Evolutionary conservation across 2,329 filamentous ascomycete species (phyloP), one percentile per base, ranked within the genome.

Genomic region (Thielaviopsis ethacetica): DNA sequence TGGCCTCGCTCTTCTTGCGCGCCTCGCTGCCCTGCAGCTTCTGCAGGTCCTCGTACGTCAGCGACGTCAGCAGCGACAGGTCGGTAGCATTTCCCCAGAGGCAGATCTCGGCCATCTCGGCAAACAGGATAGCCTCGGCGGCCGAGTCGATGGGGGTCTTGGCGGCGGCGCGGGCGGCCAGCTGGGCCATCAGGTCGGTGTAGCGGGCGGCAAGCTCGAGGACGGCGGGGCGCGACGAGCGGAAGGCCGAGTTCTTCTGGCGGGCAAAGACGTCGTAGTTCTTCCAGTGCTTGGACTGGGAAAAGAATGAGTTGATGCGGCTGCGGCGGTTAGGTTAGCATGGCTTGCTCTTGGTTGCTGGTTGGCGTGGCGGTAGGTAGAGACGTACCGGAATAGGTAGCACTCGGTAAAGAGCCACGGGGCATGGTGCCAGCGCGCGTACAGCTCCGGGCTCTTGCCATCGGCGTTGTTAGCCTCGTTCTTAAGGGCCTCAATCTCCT

Each of bases 11-110:
- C 1, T 80, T 82, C 70, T 95, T 94, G 63, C 91, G 81, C 13
- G 91, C 90, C 66, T 91, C 79, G 7, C 87, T 84, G 17, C 91
- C 91, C 74, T 98, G 93, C 10, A 97, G 78, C 71, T 95, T 95
- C 73, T 97, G 91, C 64, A 98, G 94, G 67, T 97, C 93, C 66
- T 96, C 91, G 70, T 95, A 95, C 1, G 86, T 88, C 59, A 96
- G 78, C 65, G 85, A 90, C 0, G 91, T 95, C 59, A 97, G 77
- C 21, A 97, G 84, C 0, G 89, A 95, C 15, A 97, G 76, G 69
- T 97, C 93, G 0, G 91, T 97, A 1, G 91, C 93, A 69, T 97
- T 97, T 12, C 91, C 91, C 91, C 91, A 97, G 1, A 97, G 80
- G 68, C 91, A 96, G 65, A 96, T 93, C 75, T 96, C 89, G 71